A percentile compares a stretch with the other conserved stretches of the same genome.
Evolutionary conservation across 768 basidiomycete species (phyloP).

Genomic region (Leccinum olivaceopallidum): DNA sequence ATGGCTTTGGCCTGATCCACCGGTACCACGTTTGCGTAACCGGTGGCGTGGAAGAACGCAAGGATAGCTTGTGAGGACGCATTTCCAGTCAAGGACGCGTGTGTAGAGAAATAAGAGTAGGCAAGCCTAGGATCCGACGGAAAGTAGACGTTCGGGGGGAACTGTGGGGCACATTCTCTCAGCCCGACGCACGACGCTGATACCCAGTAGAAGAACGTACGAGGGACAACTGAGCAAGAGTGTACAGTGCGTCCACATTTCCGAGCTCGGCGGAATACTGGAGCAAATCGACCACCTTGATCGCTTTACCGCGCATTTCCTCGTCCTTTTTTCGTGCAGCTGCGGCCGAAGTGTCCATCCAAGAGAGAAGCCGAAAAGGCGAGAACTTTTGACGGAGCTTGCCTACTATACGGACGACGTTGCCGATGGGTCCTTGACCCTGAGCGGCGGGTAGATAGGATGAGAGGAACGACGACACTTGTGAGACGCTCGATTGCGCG

Average conservation of each 20-base stretch:
- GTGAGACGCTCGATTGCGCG: constrained; percentile 37
- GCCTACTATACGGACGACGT: constrained; percentile 62
- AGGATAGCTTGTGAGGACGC: constrained; percentile 83
- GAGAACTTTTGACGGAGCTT: constrained; percentile 65
- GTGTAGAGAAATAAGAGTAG: constrained; percentile 59
- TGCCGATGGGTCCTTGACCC: constrained; percentile 76
- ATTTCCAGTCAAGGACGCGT: constrained; percentile 74
- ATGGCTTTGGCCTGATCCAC: constrained; percentile 81
- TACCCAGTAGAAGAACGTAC: constrained; percentile 40
- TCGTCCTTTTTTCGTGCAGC: constrained; percentile 59
- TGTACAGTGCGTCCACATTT: constrained; percentile 69
- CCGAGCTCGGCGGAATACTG: constrained; percentile 83
- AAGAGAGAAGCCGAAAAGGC: constrained; percentile 46
- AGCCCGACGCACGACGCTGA: background rate
- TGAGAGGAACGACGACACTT: constrained; percentile 54
- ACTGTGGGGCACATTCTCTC: constrained; percentile 39
- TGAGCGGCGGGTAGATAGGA: constrained; percentile 70
- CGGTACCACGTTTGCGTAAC: constrained; percentile 64
- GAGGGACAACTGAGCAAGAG: constrained; percentile 64
- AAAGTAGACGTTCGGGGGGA: constrained; percentile 73
- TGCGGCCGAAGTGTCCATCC: constrained; percentile 41
- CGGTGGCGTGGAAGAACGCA: constrained; percentile 88
- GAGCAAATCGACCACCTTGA: constrained; percentile 79
- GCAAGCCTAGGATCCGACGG: constrained; percentile 60
- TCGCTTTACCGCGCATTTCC: constrained; percentile 66